Conservation (phyloP, 2,329 filamentous ascomycete species). For the Pseudogymnoascus sp. region DNA sequence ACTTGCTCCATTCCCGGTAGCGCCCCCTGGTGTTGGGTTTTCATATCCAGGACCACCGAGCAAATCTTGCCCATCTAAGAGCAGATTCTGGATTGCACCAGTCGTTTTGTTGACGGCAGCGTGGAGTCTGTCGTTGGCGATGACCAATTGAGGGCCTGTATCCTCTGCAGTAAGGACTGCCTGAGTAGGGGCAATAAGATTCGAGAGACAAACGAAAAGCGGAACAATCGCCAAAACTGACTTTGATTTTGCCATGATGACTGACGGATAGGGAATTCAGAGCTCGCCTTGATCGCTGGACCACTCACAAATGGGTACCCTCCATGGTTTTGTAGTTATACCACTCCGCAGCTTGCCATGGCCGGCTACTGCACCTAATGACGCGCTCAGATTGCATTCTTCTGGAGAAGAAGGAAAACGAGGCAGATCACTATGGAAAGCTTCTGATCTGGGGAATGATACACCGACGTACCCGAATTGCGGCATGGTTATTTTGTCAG, state of each 20-base stretch:
- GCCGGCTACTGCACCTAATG: not conserved
- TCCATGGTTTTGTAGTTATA: not conserved
- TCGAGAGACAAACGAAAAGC: not conserved
- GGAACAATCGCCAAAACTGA: slow-evolving; percentile 3
- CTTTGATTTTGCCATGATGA: slow-evolving; percentile 4
- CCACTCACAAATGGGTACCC: not conserved
- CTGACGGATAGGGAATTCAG: not conserved
- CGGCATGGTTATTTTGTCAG: not conserved
- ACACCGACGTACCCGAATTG: not conserved
- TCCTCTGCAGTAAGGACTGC: slow-evolving; percentile 25
- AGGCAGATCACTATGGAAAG: not conserved
- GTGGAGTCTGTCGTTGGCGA: slow-evolving; percentile 38
- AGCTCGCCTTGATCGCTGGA: not conserved
- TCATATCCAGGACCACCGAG: slow-evolving; percentile 33
- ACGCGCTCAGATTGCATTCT: not conserved
- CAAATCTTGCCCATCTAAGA: slow-evolving; percentile 43
- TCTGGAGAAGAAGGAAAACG: not conserved
- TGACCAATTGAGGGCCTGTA: slow-evolving; percentile 25
- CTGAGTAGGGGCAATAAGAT: not conserved
- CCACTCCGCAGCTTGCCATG: not conserved
- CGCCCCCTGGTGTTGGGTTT: slow-evolving; percentile 16
- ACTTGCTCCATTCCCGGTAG: slow-evolving; percentile 30
- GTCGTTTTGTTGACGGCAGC: slow-evolving; percentile 35
- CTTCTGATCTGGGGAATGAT: not conserved
- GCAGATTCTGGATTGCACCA: slow-evolving; percentile 35